These are phyloP conservation scores for Pseudogymnoascus sp. DNA, from an alignment of 2,329 filamentous ascomycete genomes.

Conservation along the genomic window DNA sequence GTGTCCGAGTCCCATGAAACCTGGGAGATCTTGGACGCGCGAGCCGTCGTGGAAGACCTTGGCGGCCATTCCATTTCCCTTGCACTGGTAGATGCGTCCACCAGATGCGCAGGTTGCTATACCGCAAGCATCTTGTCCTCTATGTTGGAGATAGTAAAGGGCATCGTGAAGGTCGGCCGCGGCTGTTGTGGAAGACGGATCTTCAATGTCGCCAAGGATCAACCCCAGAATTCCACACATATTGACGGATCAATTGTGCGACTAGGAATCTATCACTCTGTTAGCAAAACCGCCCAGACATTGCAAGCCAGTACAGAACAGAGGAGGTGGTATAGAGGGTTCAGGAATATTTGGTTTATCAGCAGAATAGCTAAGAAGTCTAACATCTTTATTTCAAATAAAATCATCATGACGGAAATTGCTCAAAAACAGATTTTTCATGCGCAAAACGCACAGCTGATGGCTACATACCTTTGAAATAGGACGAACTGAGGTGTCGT, in stretches of 20 bases:
- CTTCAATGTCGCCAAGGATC: constrained; percentile 49
- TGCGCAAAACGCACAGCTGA: background rate
- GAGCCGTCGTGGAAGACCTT: constrained; percentile 78
- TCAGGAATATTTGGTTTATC: constrained; percentile 23
- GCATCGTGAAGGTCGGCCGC: constrained; percentile 59
- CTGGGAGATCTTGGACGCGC: constrained; percentile 65
- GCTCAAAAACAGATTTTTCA: background rate
- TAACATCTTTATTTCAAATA: constrained; percentile 33
- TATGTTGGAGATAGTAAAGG: constrained; percentile 62
- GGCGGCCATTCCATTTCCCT: constrained; percentile 81
- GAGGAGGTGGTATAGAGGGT: constrained; percentile 13
- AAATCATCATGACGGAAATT: constrained; percentile 21
- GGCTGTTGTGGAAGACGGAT: constrained; percentile 44
- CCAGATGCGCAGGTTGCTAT: constrained; percentile 69
- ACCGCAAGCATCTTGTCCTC: constrained; percentile 82
- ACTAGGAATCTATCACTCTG: constrained; percentile 8
- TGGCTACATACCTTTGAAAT: background rate
- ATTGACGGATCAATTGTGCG: constrained; percentile 18
- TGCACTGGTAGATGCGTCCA: constrained; percentile 80
- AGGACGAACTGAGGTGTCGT: background rate
- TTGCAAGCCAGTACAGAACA: background rate
- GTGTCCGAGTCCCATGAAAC: constrained; percentile 81
- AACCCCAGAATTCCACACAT: constrained; percentile 60
- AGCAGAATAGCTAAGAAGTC: constrained; percentile 33
- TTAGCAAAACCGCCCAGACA: constrained; percentile 4